Base-by-base conservation (phyloP, 768 basidiomycete genomes). In the Rhizopogon salebrosus region DNA sequence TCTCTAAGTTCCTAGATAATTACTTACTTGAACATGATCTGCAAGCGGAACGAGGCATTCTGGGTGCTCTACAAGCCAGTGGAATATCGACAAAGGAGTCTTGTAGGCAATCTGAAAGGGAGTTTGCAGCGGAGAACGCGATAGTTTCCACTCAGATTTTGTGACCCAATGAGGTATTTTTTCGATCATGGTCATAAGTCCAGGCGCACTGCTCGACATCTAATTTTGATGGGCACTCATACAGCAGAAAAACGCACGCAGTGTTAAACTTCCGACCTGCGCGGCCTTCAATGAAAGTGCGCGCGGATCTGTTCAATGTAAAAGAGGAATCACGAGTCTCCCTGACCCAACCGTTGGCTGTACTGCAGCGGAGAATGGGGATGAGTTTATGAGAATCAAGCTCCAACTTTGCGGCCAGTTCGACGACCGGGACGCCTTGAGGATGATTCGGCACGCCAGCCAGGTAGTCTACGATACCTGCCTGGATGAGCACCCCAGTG, bases 101-200 rank as follows among this genome's bases (percentile, higher is more conserved):
- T 72, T 69, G 43, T 68, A 66, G 5, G 71, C 62, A 14, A 73
- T 59, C 54, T 73, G 72, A 59, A 72, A 73, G 6, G 70, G 69
- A 9, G 70, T 72, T 48, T 74, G 27, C 13, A 2, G 22, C 9
- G 51, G 26, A 42, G 51, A 52, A 8, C 11, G 24, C 16, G 53
- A 56, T 11, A 57, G 16, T 42, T 54, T 56, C 61, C 61, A 62
- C 37, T 60, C 51, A 4, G 60, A 53, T 34, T 62, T 57, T 26
- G 49, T 39, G 3, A 61, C 39, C 37, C 51, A 53, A 6, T 39
- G 9, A 10, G 54, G 29, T n/a, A 62, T 50, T 2, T 51, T 11
- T 22, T 26, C 42, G 3, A 60, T 51, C 9, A 61, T 22, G 7
- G 48, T 36, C 11, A 57, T 57, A n/a, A 54, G 52, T 14, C 54